Percentiles rank a stretch among this genome's conserved stretches.
Evolutionary conservation across 805 yeast species (phyloP).

Genomic region (Barnettozyma salicaria): DNA sequence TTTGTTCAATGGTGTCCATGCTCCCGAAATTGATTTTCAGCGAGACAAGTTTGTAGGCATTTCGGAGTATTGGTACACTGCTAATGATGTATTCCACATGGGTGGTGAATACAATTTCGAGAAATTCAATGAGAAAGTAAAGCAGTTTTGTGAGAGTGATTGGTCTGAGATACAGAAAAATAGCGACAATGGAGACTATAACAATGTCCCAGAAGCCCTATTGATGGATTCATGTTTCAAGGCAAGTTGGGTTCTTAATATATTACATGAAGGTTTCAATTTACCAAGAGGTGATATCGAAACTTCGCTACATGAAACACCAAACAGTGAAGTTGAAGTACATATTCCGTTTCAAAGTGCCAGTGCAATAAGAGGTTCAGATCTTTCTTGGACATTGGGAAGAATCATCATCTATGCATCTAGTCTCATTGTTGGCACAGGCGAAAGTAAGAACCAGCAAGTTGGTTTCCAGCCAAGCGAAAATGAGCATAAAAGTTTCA

Average conservation of each 20-base stretch:
- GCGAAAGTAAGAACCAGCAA: neutral
- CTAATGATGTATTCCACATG: slow-evolving; percentile 81
- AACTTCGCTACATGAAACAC: slow-evolving; percentile 24
- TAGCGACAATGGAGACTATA: slow-evolving; percentile 49
- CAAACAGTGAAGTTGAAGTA: slow-evolving; percentile 14
- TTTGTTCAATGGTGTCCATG: slow-evolving; percentile 91
- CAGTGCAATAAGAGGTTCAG: slow-evolving; percentile 72
- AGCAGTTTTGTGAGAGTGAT: slow-evolving; percentile 65
- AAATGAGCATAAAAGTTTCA: slow-evolving; percentile 21
- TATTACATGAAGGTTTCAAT: slow-evolving; percentile 88
- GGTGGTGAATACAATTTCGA: slow-evolving; percentile 85
- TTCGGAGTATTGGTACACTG: slow-evolving; percentile 96
- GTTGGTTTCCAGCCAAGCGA: slow-evolving; percentile 25
- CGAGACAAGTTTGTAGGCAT: slow-evolving; percentile 85
- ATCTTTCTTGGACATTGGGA: slow-evolving; percentile 94
- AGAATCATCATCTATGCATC: slow-evolving; percentile 79
- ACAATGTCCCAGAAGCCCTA: slow-evolving; percentile 48
- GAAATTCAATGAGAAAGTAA: slow-evolving; percentile 58
- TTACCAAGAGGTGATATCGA: slow-evolving; percentile 69
- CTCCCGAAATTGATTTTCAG: slow-evolving; percentile 77
- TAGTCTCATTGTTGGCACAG: slow-evolving; percentile 29
- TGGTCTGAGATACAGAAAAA: slow-evolving; percentile 58
- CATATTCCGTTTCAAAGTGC: slow-evolving; percentile 77
- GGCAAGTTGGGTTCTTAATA: slow-evolving; percentile 87
- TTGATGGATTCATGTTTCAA: slow-evolving; percentile 83